These are phyloP conservation scores for Intubia oerlemansii DNA, from an alignment of 2,329 filamentous ascomycete species.

Conservation along the genomic window DNA sequence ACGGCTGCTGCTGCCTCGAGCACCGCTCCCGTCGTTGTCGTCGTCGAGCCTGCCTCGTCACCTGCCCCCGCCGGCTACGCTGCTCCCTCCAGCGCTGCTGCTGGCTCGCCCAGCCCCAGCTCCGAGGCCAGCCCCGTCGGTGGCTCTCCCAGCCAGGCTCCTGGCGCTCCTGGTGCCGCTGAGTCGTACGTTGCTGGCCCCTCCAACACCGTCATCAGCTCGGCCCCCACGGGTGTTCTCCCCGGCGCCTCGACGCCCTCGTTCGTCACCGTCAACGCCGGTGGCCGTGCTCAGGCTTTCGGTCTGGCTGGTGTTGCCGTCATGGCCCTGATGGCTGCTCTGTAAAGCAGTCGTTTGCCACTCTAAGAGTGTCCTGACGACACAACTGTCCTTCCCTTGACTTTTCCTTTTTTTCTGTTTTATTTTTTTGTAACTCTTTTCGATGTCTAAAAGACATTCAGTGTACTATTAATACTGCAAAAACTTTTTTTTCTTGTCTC, in stretches of 20 bases:
- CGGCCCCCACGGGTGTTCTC: constrained; percentile 11
- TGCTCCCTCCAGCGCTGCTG: constrained; percentile 4
- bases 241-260: constrained; percentile 13
- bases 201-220: constrained; percentile 8
- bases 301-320: constrained; percentile 22
- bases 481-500: no score
- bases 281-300: constrained; percentile 14
- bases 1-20: constrained; percentile 8
- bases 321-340: constrained; percentile 21
- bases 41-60: no score
- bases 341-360: constrained; percentile 16
- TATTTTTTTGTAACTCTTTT: constrained; percentile 10
- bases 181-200: constrained; percentile 7
- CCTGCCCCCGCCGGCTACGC: neutral
- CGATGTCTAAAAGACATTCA: no score
- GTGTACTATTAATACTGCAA: constrained; percentile 6
- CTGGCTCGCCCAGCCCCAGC: constrained; percentile 8
- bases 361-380: no score
- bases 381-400: no score
- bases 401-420: constrained; percentile 1
- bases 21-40: neutral
- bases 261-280: constrained; percentile 17
- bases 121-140: neutral
- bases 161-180: no score
- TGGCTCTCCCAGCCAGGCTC: no score